These are phyloP conservation scores for Termitomyces sp. DNA, from an alignment of 768 basidiomycete genomes.

Conservation along the genomic window DNA sequence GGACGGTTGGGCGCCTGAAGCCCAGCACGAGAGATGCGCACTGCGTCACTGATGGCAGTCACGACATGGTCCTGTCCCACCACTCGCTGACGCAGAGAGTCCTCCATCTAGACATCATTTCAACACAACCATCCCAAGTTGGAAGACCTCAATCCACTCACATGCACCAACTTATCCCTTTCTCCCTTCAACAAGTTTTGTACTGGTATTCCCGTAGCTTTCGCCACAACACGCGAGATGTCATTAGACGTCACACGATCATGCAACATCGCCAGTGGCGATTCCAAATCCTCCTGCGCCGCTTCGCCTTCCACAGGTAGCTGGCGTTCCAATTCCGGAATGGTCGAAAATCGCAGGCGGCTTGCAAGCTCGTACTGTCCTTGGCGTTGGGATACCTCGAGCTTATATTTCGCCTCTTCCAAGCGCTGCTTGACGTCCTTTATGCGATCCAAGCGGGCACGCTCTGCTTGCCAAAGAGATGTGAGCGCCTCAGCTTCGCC, in stretches of 20 bases:
- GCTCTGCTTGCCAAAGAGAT: constrained; percentile 73
- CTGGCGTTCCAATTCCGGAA: constrained; percentile 73
- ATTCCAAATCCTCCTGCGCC: constrained; percentile 32
- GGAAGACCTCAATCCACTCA: constrained; percentile 28
- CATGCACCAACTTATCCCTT: constrained; percentile 83
- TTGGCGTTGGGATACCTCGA: constrained; percentile 85
- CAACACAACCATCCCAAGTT: background rate
- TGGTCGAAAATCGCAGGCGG: constrained; percentile 76
- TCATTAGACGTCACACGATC: constrained; percentile 88
- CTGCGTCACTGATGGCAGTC: constrained; percentile 79
- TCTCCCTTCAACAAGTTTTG: constrained; percentile 87
- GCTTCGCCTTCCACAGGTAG: constrained; percentile 55
- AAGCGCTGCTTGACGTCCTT: constrained; percentile 71
- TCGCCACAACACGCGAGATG: constrained; percentile 84
- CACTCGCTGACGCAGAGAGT: constrained; percentile 62
- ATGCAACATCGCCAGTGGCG: constrained; percentile 64
- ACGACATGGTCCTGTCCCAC: constrained; percentile 94
- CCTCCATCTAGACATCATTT: constrained; percentile 68
- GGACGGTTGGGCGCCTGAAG: constrained; percentile 85
- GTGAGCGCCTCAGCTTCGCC: constrained; percentile 57
- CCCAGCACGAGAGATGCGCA: constrained; percentile 89
- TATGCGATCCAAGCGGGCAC: constrained; percentile 59
- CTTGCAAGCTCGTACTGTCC: constrained; percentile 85
- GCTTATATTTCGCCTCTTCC: constrained; percentile 78
- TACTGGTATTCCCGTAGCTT: constrained; percentile 87